Percentiles rank a stretch among this genome's conserved stretches.
phyloP scores from a whole-genome alignment of 257 asterid genomes.

The Osmanthus fragrans region DNA sequence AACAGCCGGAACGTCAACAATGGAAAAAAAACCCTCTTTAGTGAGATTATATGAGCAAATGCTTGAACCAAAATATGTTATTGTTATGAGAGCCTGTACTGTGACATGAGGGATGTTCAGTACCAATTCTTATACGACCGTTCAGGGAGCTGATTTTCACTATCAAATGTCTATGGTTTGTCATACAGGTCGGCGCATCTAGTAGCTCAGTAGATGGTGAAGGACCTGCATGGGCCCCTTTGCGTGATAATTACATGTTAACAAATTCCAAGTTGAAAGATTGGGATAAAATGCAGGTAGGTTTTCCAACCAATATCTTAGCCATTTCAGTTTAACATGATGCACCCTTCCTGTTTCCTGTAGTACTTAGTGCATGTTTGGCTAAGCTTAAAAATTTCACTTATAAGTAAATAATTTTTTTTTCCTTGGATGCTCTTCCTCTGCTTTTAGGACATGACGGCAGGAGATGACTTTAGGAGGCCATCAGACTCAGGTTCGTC shows the following conservation, averaged over 20 bases:
- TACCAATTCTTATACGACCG: neutral
- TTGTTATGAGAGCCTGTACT: neutral
- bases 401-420: neutral
- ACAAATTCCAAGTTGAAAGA: conserved; percentile 84
- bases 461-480: conserved; percentile 49
- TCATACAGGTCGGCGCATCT: conserved; percentile 59
- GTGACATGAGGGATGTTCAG: neutral
- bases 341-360: neutral
- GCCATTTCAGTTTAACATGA: neutral
- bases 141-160: neutral
- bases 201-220: conserved; percentile 49
- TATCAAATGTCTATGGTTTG: conserved; percentile 14
- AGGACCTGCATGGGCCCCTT: conserved; percentile 89
- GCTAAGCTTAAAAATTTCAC: neutral
- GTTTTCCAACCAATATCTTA: neutral
- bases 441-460: conserved; percentile 47
- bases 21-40: too few species aligned
- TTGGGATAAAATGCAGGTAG: conserved; percentile 91
- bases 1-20: neutral
- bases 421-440: neutral
- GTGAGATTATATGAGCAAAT: neutral
- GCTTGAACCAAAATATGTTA: too few species aligned
- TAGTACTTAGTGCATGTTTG: neutral
- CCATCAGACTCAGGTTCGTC: conserved; percentile 37
- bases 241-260: conserved; percentile 90